phyloP scores from a whole-genome alignment of 1,139 yeast species.

The Nadsonia commutata region DNA sequence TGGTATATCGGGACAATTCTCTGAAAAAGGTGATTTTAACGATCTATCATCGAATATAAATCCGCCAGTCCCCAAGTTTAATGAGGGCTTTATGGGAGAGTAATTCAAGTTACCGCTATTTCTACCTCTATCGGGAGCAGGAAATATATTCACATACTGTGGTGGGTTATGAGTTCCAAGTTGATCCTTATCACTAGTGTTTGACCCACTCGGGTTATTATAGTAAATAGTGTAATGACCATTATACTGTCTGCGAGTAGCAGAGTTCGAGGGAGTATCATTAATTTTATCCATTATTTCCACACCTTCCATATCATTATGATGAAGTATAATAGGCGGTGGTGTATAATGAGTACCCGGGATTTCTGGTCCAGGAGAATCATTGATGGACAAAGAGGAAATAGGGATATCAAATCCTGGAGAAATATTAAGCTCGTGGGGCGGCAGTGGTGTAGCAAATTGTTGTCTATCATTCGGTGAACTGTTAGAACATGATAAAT shows the following conservation, averaged over 20 bases:
- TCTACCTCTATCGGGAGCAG: background rate
- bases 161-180: background rate
- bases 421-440: too few species aligned
- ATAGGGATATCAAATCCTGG: too few species aligned
- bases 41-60: background rate
- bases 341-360: background rate
- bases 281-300: too few species aligned
- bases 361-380: too few species aligned
- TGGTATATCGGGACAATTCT: background rate
- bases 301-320: background rate
- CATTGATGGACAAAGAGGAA: too few species aligned
- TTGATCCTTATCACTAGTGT: background rate
- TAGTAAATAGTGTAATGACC: background rate
- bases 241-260: background rate
- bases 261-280: too few species aligned
- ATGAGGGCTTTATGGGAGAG: background rate
- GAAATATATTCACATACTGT: too few species aligned
- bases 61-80: background rate
- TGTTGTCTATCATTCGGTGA: too few species aligned
- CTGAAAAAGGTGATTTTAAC: background rate
- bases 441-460: too few species aligned
- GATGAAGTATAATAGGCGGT: background rate
- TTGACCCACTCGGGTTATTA: background rate
- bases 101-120: background rate
- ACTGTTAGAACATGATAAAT: too few species aligned